Percentiles rank a stretch among this genome's conserved stretches.
These are phyloP conservation scores for Rehmannia glutinosa DNA, from an alignment of 257 asterid genomes.

Conservation along the genomic window DNA sequence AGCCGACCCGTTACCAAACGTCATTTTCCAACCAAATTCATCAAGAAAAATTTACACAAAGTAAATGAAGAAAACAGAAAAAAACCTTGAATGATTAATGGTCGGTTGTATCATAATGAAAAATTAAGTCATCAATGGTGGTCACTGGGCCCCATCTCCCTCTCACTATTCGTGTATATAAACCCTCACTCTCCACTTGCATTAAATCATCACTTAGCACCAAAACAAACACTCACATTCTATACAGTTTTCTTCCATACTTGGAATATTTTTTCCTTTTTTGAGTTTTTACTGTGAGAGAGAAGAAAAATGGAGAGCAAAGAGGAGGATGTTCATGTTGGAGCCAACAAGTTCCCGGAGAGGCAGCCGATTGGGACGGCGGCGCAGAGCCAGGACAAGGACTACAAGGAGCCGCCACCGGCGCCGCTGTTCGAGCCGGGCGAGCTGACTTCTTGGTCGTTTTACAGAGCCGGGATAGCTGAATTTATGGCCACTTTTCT, in stretches of 20 bases:
- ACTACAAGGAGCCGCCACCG: slow-evolving; percentile 70
- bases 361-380: slow-evolving; percentile 63
- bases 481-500: slow-evolving; percentile 63
- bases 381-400: slow-evolving; percentile 61
- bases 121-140: slow-evolving; percentile 26
- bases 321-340: slow-evolving; percentile 57
- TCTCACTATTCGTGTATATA: slow-evolving; percentile 19
- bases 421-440: slow-evolving; percentile 62
- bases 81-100: slow-evolving; percentile 28
- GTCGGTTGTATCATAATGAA: slow-evolving; percentile 45
- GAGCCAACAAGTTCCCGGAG: slow-evolving; percentile 56
- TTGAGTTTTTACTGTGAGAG: slow-evolving; percentile 15
- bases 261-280: slow-evolving; percentile 15
- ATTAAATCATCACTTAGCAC: slow-evolving; percentile 23
- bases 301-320: slow-evolving; percentile 40
- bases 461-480: slow-evolving; percentile 60
- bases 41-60: too few relatives aligned
- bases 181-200: not conserved
- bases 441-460: slow-evolving; percentile 55
- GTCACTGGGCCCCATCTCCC: slow-evolving; percentile 18
- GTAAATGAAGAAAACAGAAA: not conserved
- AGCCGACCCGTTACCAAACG: slow-evolving; percentile 10
- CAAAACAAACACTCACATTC: too few relatives aligned
- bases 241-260: too few relatives aligned
- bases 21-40: slow-evolving; percentile 12